Percentiles rank a stretch among this genome's conserved stretches.
phyloP scores from a whole-genome alignment of 192 early-diverging fungal genomes.

The Rhizophlyctis rosea region DNA sequence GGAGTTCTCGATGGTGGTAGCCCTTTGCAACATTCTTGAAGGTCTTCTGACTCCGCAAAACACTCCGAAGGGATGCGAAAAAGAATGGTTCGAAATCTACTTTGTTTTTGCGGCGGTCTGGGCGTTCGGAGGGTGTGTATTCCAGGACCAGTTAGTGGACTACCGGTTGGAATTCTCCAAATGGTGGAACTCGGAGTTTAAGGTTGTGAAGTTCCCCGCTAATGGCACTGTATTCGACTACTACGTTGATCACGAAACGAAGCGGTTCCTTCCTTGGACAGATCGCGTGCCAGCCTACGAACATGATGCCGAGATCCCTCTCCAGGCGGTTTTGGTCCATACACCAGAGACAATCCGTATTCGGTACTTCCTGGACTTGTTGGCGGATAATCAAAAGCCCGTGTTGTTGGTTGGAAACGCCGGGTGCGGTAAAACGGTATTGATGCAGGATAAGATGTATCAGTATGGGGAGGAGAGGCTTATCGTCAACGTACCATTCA shows the following conservation, averaged over 20 bases:
- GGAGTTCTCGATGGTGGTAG: conserved; percentile 59
- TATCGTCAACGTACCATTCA: conserved; percentile 66
- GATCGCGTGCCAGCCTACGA: conserved; percentile 53
- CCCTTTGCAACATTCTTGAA: conserved; percentile 62
- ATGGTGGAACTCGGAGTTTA: conserved; percentile 68
- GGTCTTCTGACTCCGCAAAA: conserved; percentile 58
- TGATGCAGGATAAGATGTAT: conserved; percentile 64
- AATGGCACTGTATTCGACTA: conserved; percentile 65
- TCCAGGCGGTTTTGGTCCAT: conserved; percentile 56
- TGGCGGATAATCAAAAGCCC: conserved; percentile 61
- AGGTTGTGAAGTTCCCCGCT: conserved; percentile 56
- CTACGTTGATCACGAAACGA: conserved; percentile 55
- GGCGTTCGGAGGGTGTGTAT: conserved; percentile 63
- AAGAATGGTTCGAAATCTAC: conserved; percentile 69
- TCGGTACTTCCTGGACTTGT: conserved; percentile 54
- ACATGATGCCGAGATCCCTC: conserved; percentile 56
- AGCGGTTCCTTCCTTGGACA: conserved; percentile 62
- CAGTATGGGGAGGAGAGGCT: conserved; percentile 57
- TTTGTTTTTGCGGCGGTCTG: conserved; percentile 66
- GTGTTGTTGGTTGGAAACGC: conserved; percentile 62
- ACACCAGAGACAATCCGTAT: conserved; percentile 61
- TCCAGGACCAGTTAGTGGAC: conserved; percentile 61
- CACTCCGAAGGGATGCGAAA: conserved; percentile 66
- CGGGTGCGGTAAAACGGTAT: conserved; percentile 63
- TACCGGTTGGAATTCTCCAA: conserved; percentile 60